phyloP scores from a whole-genome alignment of 2,329 filamentous ascomycete species.

The Ophiocordyceps sinensis region DNA sequence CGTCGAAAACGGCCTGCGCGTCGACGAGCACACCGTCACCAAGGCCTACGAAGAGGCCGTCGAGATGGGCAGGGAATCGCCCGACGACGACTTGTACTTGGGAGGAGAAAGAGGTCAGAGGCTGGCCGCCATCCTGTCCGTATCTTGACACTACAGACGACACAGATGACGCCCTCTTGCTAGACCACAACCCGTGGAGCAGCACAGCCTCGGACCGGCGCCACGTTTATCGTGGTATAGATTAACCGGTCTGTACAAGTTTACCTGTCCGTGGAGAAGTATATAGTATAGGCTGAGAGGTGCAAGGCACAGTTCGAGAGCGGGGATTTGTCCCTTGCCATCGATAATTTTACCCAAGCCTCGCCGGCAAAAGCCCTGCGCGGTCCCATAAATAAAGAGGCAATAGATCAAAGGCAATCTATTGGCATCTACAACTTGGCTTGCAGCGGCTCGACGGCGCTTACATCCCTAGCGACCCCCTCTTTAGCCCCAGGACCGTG shows the following conservation, averaged over 20 bases:
- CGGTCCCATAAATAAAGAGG: too few species aligned
- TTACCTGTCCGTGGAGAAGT: too few species aligned
- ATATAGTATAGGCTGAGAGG: too few species aligned
- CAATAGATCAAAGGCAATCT: background rate
- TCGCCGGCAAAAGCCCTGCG: too few species aligned
- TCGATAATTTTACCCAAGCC: too few species aligned
- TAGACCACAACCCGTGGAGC: too few species aligned
- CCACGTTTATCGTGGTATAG: too few species aligned
- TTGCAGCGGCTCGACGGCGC: conserved; percentile 3
- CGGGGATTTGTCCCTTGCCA: too few species aligned
- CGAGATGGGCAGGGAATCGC: conserved; percentile 52
- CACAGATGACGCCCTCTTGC: too few species aligned
- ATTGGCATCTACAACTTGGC: background rate
- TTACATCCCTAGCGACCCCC: conserved; percentile 17
- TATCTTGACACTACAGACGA: conserved; percentile 5
- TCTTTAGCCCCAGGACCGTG: conserved; percentile 19
- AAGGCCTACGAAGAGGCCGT: conserved; percentile 70
- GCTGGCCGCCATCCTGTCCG: conserved; percentile 26
- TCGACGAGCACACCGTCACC: conserved; percentile 82
- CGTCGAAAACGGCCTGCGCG: conserved; percentile 65
- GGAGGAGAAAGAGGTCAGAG: conserved; percentile 41
- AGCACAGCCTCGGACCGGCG: too few species aligned
- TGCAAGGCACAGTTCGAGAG: too few species aligned
- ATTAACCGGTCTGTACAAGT: background rate
- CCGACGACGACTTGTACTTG: conserved; percentile 44